phyloP scores from a whole-genome alignment of 768 basidiomycete genomes.

The Termitomyces sp. region DNA sequence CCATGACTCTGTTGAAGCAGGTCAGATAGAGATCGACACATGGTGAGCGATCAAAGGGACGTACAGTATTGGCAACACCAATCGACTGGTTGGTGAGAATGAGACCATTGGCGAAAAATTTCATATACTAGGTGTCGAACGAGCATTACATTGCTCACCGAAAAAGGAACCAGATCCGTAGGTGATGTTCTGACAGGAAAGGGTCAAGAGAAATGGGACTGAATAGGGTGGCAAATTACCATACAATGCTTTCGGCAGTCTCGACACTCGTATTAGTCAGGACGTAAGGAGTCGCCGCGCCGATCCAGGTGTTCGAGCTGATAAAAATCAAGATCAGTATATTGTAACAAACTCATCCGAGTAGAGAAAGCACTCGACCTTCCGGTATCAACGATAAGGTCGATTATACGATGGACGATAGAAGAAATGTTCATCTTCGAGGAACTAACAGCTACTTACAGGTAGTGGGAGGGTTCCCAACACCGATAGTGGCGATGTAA shows the following conservation, averaged over 20 bases:
- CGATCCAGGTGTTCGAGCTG: slow-evolving; percentile 71
- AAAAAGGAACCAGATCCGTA: slow-evolving; percentile 63
- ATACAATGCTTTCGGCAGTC: slow-evolving; percentile 46
- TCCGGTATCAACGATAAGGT: slow-evolving; percentile 59
- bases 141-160: slow-evolving; percentile 26
- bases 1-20: slow-evolving; percentile 29
- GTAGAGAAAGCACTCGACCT: slow-evolving; percentile 24
- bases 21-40: not conserved
- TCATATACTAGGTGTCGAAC: slow-evolving; percentile 27
- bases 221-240: slow-evolving; percentile 13
- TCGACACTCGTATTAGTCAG: slow-evolving; percentile 44
- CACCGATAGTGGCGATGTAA: not conserved
- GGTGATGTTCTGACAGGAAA: slow-evolving; percentile 35
- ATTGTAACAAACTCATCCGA: too few species aligned
- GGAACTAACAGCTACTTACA: not conserved
- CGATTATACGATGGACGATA: slow-evolving; percentile 29
- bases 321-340: not conserved
- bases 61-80: slow-evolving; percentile 38
- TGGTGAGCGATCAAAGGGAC: not conserved
- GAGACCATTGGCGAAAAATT: slow-evolving; percentile 44
- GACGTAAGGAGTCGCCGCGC: slow-evolving; percentile 43
- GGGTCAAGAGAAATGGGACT: not conserved
- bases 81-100: too few species aligned
- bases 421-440: not conserved
- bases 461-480: not conserved